A percentile compares a stretch with the other conserved stretches of the same genome.
These are phyloP conservation scores for Pistacia integerrima DNA, from an alignment of 345 rosid species.

Conservation along the genomic window DNA sequence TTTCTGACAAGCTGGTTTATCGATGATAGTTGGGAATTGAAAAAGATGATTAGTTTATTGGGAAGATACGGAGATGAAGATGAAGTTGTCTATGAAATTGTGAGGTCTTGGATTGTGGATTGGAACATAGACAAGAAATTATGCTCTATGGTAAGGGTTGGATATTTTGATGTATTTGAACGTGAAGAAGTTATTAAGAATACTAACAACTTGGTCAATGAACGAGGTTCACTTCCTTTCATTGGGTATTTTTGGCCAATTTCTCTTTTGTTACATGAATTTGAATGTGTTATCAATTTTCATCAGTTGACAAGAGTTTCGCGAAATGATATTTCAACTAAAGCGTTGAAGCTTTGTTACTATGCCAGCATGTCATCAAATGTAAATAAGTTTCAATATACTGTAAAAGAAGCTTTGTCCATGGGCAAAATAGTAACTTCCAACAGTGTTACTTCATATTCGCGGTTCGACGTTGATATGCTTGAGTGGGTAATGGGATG, in stretches of 20 bases:
- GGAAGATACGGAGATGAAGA: too few species aligned
- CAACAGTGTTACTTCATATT: too few species aligned
- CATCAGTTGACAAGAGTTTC: too few species aligned
- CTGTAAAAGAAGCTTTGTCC: too few species aligned
- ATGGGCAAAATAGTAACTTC: too few species aligned
- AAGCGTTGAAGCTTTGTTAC: too few species aligned
- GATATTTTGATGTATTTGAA: neutral
- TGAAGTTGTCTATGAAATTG: too few species aligned
- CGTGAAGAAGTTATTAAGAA: neutral
- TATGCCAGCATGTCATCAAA: neutral
- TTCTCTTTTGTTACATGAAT: neutral
- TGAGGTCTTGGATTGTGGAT: neutral
- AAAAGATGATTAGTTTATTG: neutral
- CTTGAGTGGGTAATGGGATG: too few species aligned
- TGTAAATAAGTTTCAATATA: neutral
- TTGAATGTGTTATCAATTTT: too few species aligned
- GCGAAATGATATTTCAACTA: too few species aligned
- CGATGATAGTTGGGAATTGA: neutral
- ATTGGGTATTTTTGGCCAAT: neutral
- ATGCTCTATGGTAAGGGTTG: neutral
- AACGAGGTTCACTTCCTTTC: neutral
- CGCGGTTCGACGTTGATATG: too few species aligned
- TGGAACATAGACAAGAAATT: neutral
- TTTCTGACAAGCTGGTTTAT: neutral
- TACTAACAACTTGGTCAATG: neutral